Evolutionary conservation across 495 filamentous ascomycete species (phyloP).

Genomic region (Recurvomyces mirabilis): DNA sequence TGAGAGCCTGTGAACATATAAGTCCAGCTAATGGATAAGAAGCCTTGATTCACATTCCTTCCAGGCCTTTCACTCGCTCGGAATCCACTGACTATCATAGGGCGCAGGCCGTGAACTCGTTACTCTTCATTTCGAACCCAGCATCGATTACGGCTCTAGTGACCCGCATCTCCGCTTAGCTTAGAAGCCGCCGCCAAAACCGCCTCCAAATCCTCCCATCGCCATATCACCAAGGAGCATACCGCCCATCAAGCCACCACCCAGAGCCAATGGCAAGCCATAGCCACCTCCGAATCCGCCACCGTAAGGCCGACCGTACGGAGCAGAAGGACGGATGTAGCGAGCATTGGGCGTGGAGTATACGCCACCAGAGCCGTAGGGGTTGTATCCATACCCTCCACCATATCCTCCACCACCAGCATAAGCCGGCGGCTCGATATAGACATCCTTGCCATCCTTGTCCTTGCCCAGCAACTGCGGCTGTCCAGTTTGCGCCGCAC

Average conservation of each 20-base stretch:
- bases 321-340: slow-evolving; percentile 34
- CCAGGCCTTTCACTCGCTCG: no score
- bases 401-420: slow-evolving; percentile 18
- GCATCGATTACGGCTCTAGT: no score
- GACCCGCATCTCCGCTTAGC: no score
- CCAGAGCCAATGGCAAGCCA: slow-evolving; percentile 32
- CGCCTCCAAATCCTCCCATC: no score
- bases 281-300: slow-evolving; percentile 34
- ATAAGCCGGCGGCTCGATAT: slow-evolving; percentile 33
- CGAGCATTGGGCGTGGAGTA: slow-evolving; percentile 35
- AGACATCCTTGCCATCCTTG: slow-evolving; percentile 36
- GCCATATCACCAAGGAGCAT: slow-evolving; percentile 35
- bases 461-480: slow-evolving; percentile 39
- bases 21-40: no score
- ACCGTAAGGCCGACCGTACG: slow-evolving; percentile 37
- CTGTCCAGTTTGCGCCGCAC: slow-evolving; percentile 34
- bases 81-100: no score
- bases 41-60: no score
- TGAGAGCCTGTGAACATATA: no score
- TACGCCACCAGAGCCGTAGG: slow-evolving; percentile 24
- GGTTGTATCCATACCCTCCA: slow-evolving; percentile 32
- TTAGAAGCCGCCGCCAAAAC: no score
- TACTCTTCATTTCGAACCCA: no score
- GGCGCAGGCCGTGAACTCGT: no score
- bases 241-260: slow-evolving; percentile 34